Base-by-base conservation (phyloP, 306 rosid genomes). In the Calophaca sinica region DNA sequence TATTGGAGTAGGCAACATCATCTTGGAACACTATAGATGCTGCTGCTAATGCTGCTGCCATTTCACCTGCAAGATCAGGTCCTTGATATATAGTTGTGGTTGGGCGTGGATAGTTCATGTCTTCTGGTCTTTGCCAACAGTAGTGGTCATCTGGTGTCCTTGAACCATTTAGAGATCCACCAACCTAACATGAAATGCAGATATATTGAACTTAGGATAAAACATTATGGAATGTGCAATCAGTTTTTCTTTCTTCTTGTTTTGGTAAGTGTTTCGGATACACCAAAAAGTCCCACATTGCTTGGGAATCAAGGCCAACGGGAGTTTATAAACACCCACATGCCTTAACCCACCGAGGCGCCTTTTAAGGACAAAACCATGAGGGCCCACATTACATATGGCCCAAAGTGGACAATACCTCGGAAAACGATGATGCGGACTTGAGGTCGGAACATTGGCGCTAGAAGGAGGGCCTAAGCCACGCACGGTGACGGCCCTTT, bases 101-200 rank as follows among this genome's bases (percentile, higher is more conserved):
- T 0, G 3, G 53, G 0, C 90, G 86, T 0, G 12, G 6, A 44
- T 89, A 89, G 10, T 72, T 68, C 91, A 89, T 87, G 67, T 87
- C 84, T 67, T 87, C 89, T 39, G 94, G 94, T 44, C 74, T 87
- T 58, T 89, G 88, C 94, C 94, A 89, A 83, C 94, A 89, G 53
- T 52, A 68, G 59, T 68, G 59, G 2, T 89, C 96, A 70, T 89
- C 89, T n/a, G 89, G 86, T 35, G 77, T 62, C 0, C 13, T 70
- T 0, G 90, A 82, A 15, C 80, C 83, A 35, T 85, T 82, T 39
- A 12, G 67, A 6, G 74, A 35, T 54, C 85, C 89, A 6, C 96
- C 96, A 35, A 83, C 91, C 91, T 89, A 35, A 62, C 35, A 66
- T 36, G 0, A 38, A 52, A 50, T 59, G 28, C 4, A 70, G 8